Base-by-base conservation (phyloP, 1,284 basidiomycete genomes). In the Rhodotorula sp. region DNA sequence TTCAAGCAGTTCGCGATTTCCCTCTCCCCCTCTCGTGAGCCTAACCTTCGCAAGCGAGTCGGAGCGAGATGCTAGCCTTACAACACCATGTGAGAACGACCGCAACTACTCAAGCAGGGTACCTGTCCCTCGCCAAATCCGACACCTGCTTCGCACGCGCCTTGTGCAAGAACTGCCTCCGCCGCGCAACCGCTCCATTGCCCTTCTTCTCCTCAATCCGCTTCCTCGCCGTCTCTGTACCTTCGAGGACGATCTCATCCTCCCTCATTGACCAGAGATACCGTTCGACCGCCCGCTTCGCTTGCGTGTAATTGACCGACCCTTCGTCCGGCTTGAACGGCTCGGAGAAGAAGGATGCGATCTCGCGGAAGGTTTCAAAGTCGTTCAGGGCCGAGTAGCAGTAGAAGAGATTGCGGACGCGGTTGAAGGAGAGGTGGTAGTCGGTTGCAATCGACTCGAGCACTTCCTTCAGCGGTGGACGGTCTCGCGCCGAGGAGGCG, bases 171-270 rank as follows among this genome's bases (percentile, higher is more conserved):
- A 68, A 64, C 11, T 15, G 24, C 62, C 46, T 31, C 13, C 67
- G 18, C 34, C 15, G 18, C 28, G 28, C 40, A 24, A 56, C 30
- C 24, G 52, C 28, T 8, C 48, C 48, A 4, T 4, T 6, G n/a
- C 53, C 62, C 44, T 61, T 64, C 26, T 31, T 52, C 37, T 34
- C 26, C 22, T 47, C 55, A 24, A 65, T 22, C 20, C 20, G 40
- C 26, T 11, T 20, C 4, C 31, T 31, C 44, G 54, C 59, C 44
- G 52, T 20, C 20, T 62, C 54, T 20, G 59, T 64, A 15, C 67
- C 67, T 16, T 56, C 62, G 20, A 69, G 62, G 16, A 65, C 53
- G 13, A 30, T n/a, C 55, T 16, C 37, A 37, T 69, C 67, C 18
- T 69, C 67, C 4, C 47, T 28, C 18, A 46, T 30, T 20, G 26